Evolutionary conservation across 805 yeast genomes (phyloP).

Genomic region (Clavispora phyllophila): DNA sequence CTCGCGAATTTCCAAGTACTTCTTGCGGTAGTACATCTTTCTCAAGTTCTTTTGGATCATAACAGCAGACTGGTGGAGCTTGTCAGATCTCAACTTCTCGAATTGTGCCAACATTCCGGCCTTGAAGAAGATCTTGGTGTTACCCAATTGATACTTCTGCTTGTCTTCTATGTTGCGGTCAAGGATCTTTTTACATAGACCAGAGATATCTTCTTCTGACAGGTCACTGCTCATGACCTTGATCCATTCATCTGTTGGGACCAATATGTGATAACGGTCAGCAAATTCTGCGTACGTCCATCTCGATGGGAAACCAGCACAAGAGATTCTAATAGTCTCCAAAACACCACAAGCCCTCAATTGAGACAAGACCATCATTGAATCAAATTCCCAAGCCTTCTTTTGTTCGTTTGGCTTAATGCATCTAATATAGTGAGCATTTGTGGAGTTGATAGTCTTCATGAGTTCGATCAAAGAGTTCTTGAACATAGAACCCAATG

Average conservation of each 20-base stretch:
- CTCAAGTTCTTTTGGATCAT: constrained; percentile 81
- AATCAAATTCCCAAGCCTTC: constrained; percentile 93
- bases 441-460: constrained; percentile 89
- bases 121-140: constrained; percentile 89
- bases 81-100: constrained; percentile 79
- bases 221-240: constrained; percentile 48
- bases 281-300: constrained; percentile 95
- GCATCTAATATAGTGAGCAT: constrained; percentile 95
- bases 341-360: constrained; percentile 97
- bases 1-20: constrained; percentile 48
- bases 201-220: constrained; percentile 52
- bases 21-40: constrained; percentile 56
- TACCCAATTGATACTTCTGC: constrained; percentile 80
- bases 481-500: constrained; percentile 92
- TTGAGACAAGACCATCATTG: constrained; percentile 91
- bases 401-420: constrained; percentile 94
- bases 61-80: constrained; percentile 72
- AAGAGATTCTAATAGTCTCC: constrained; percentile 92
- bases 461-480: constrained; percentile 87
- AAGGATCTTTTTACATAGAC: constrained; percentile 66
- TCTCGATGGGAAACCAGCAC: constrained; percentile 97
- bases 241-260: constrained; percentile 67
- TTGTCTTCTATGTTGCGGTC: constrained; percentile 58
- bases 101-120: constrained; percentile 94
- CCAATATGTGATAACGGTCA: constrained; percentile 77